Evolutionary conservation across 108 stramenopile genomes (phyloP).

Genomic region (Parmales sp.): DNA sequence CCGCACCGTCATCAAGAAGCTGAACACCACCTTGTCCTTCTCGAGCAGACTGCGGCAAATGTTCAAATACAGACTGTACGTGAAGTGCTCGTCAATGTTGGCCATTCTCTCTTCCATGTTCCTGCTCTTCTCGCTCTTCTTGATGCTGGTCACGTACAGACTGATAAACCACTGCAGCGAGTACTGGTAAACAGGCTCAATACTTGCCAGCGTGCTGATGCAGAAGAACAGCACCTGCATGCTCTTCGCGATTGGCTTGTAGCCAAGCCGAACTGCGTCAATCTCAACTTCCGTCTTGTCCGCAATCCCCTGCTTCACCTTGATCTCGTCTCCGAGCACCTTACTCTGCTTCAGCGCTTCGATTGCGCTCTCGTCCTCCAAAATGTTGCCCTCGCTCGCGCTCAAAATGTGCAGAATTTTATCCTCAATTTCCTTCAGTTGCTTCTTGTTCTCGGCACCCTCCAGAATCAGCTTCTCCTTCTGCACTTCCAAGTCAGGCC

Average conservation of each 20-base stretch:
- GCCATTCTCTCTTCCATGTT: conserved; percentile 25
- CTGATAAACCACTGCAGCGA: conserved; percentile 38
- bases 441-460: conserved; percentile 46
- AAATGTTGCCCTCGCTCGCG: conserved; percentile 42
- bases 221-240: conserved; percentile 50
- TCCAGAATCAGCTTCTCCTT: conserved; percentile 39
- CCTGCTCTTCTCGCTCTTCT: conserved; percentile 15
- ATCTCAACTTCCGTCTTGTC: conserved; percentile 46
- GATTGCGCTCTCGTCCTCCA: conserved; percentile 53
- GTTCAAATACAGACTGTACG: conserved; percentile 33
- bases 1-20: conserved; percentile 36
- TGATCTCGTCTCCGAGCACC: conserved; percentile 32
- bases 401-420: conserved; percentile 39
- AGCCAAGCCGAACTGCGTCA: conserved; percentile 31
- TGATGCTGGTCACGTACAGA: conserved; percentile 38
- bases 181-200: conserved; percentile 60
- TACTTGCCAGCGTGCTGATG: conserved; percentile 38
- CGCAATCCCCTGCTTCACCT: conserved; percentile 41
- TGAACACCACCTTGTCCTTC: conserved; percentile 40
- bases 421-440: conserved; percentile 45
- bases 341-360: conserved; percentile 50
- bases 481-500: conserved; percentile 43
- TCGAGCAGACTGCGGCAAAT: conserved; percentile 52
- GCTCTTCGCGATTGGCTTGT: conserved; percentile 34
- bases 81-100: conserved; percentile 35